These are phyloP conservation scores for Tulasnella sp. DNA, from an alignment of 768 basidiomycete species.

Conservation along the genomic window DNA sequence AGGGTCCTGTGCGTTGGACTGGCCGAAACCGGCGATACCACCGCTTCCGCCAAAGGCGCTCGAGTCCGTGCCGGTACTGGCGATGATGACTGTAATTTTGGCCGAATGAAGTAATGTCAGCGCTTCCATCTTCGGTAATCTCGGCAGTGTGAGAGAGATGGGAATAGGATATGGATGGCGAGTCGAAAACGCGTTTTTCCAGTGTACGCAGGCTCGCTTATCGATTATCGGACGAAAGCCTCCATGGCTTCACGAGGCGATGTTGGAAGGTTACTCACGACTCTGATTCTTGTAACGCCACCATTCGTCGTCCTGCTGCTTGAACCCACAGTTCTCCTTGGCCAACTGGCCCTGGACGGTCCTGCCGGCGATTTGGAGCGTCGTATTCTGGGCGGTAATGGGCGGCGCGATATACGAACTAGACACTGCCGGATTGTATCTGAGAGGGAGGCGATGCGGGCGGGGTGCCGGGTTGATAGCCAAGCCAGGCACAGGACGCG, in stretches of 20 bases:
- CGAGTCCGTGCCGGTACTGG: background rate
- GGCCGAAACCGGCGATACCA: slow-evolving; percentile 15
- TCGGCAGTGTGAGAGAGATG: too few relatives aligned
- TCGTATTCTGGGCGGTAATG: background rate
- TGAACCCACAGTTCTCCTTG: slow-evolving; percentile 10
- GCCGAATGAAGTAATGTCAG: background rate
- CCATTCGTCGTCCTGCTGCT: slow-evolving; percentile 6
- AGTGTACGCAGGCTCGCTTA: background rate
- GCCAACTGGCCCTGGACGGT: background rate
- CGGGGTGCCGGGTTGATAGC: background rate
- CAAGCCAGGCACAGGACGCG: background rate
- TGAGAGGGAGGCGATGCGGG: background rate
- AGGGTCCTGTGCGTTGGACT: background rate
- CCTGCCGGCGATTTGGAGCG: background rate
- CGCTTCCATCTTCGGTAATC: background rate
- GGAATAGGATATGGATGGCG: background rate
- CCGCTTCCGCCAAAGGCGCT: background rate
- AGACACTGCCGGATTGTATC: background rate
- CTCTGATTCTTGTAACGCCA: slow-evolving; percentile 18
- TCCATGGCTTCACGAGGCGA: background rate
- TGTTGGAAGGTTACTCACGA: background rate
- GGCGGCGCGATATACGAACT: background rate
- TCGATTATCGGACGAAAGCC: background rate
- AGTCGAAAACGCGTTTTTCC: background rate
- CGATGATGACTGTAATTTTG: background rate